Evolutionary conservation across 2,329 filamentous ascomycete genomes (phyloP), one percentile per base, ranked within the genome.

Genomic region (Alternaria alternata): DNA sequence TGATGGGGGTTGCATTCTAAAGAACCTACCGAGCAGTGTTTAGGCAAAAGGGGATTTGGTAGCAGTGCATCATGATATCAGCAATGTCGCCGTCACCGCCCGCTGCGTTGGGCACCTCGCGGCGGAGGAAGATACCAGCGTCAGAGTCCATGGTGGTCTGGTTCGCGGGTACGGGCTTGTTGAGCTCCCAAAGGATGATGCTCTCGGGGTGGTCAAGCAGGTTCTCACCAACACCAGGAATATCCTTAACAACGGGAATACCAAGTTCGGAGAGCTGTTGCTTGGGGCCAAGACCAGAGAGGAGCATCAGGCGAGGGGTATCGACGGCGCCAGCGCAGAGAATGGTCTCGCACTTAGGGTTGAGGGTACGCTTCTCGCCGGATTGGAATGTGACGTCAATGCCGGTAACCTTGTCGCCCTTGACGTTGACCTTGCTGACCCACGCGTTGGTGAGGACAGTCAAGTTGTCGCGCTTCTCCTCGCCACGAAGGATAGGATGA

Each of bases 61-160:
- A 96, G 86, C 93, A 96, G 83, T 96, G 93, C 91, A 95, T 95
- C 93, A 96, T 96, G 73, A 96, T 82, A 75, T 97, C 93, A 65
- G 91, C 91, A 56, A 91, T 89, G 63, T 91, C 86, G 53, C 90
- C 90, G 69, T 96, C 92, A 2, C 82, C 81, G 57, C 86, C 86
- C 4, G 85, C 86, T 3, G 92, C 91, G 73, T 94, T 88, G 69
- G 87, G 83, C 14, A 84, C 76, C 79, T 96, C 89, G 61, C 92
- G 91, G 63, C 93, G 91, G 58, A 96, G 84, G 85, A 96, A 96
- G 75, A 95, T 91, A 65, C 91, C 92, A 3, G 92, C 92, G 75
- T 97, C 93, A 24, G 90, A 96, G 81, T 95, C 91, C 91, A 94
- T 94, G 74, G 91, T 94, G 51, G 92, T 95, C 82, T 94, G 90